Percentiles rank a stretch among this genome's conserved stretches.
Evolutionary conservation across 306 rosid species (phyloP).

Genomic region (Fragaria ananassa): DNA sequence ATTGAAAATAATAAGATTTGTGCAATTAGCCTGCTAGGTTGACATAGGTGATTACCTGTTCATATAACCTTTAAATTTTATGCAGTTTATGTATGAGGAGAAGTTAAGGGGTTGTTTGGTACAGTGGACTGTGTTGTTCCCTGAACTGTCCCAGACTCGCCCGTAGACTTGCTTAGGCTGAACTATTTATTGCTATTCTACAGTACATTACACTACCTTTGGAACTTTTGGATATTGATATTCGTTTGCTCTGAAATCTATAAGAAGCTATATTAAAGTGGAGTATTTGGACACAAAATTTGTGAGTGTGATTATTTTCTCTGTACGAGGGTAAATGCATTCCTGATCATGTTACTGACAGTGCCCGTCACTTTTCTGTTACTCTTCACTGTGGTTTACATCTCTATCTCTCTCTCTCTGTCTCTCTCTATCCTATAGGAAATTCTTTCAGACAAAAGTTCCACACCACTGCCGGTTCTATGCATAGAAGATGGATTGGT

Average conservation of each 20-base stretch:
- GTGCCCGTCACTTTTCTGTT: neutral
- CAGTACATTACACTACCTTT: neutral
- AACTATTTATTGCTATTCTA: neutral
- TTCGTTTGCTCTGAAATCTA: conserved; percentile 12
- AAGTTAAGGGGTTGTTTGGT: neutral
- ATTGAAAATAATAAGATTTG: neutral
- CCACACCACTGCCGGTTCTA: conserved; percentile 71
- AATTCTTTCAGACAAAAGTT: conserved; percentile 28
- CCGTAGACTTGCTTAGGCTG: neutral
- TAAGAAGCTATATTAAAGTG: neutral
- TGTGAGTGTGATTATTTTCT: neutral
- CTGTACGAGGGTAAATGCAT: neutral
- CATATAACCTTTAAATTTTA: neutral
- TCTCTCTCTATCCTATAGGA: conserved; percentile 26
- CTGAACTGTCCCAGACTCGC: neutral
- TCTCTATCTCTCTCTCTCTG: conserved; percentile 12
- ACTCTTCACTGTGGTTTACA: conserved; percentile 9
- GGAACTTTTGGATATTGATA: neutral
- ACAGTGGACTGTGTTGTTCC: neutral
- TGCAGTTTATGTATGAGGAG: neutral
- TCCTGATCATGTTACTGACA: neutral
- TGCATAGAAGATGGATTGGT: conserved; percentile 80
- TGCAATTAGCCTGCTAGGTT: neutral
- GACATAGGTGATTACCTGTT: neutral
- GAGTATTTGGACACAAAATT: neutral